phyloP scores from a whole-genome alignment of 371 early-diverging fungal species.

The Mortierella sp. region DNA sequence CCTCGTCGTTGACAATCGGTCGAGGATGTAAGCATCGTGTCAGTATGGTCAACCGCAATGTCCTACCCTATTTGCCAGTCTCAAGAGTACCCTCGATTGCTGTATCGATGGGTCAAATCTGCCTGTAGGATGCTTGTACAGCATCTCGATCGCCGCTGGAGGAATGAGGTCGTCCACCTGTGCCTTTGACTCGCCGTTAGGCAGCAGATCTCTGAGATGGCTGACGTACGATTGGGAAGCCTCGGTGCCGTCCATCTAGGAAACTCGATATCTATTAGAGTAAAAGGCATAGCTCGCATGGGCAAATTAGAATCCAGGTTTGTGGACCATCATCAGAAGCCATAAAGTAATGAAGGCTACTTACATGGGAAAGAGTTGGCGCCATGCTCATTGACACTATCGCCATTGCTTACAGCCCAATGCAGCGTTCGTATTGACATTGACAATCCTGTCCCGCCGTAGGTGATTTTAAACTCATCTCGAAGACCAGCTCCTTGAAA shows the following conservation, averaged over 20 bases:
- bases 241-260: conserved; percentile 11
- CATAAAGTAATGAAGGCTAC: background rate
- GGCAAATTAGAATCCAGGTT: too few relatives aligned
- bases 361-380: conserved; percentile 16
- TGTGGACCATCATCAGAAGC: too few relatives aligned
- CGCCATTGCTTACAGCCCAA: conserved; percentile 29
- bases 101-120: conserved; percentile 20
- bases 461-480: conserved; percentile 23
- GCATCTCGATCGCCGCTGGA: conserved; percentile 14
- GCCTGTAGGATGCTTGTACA: conserved; percentile 23
- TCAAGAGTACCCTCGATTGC: conserved; percentile 20
- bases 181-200: conserved; percentile 21
- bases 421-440: conserved; percentile 24
- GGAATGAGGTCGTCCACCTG: conserved; percentile 23
- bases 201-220: conserved; percentile 24
- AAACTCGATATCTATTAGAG: background rate
- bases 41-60: conserved; percentile 16
- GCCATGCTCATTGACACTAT: conserved; percentile 19
- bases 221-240: conserved; percentile 14
- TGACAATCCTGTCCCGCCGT: conserved; percentile 27
- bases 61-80: conserved; percentile 27
- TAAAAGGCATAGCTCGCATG: too few relatives aligned
- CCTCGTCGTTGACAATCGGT: conserved; percentile 27
- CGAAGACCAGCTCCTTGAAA: too few relatives aligned
- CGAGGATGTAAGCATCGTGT: conserved; percentile 31